Base-by-base conservation (phyloP, 441 rosid genomes). In the Syzygium malaccense region DNA sequence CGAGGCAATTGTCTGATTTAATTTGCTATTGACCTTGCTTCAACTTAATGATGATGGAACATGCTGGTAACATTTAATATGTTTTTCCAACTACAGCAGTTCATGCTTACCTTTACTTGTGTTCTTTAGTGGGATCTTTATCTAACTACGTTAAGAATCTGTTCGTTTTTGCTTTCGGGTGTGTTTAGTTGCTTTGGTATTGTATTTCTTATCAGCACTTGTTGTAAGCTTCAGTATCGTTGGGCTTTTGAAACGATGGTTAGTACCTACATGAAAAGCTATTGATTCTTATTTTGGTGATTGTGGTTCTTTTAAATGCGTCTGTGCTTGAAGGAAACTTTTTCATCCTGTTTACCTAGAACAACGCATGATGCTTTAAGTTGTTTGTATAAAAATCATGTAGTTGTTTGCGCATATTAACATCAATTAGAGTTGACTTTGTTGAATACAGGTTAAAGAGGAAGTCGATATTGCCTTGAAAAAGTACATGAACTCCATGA, bases 401-500 rank as follows among this genome's bases (percentile, higher is more conserved):
- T 58, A 25, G 26, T 33, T 4, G 12, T 41, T 2, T 55, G 51
- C 5, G 11, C 23, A 54, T 54, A 26, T 55, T 18, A 32, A 55
- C n/a, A 85, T 33, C 28, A 45, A 32, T 85, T 32, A 55, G 49
- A 55, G 66, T 55, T 85, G 51, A 85, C 48, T 55, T 55, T 58
- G 48, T 85, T 30, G 55, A 53, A 53, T 90, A 60, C 94, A 98
- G 99, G 98, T 98, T 37, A 98, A 92, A 94, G 99, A 98, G 92
- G 99, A 98, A 94, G 96, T 98, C 87, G 99, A 98, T 88, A 60
- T 93, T 90, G 99, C 99, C 91, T 94, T 98, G 71, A 92, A 91
- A 92, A 98, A 94, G 91, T 96, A 97, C 92, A 87, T 97, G 92
- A 87, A 90, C 87, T 94, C 90, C 89, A 90, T 95, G 89, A 96